phyloP scores from a whole-genome alignment of 2,329 filamentous ascomycete species.

The Plenodomus lindquistii region DNA sequence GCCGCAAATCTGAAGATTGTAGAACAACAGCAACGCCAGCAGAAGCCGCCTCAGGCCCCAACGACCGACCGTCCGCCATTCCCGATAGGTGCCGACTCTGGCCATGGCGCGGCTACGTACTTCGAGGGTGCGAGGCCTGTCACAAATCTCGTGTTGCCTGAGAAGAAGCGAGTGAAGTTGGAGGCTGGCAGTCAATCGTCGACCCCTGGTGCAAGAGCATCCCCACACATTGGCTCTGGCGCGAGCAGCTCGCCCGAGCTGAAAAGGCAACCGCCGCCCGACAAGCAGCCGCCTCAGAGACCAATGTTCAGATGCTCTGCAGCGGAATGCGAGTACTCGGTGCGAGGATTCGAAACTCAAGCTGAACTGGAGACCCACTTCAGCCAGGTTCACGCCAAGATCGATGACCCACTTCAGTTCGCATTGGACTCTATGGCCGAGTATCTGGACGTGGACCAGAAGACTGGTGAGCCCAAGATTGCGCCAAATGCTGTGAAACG shows the following conservation, averaged over 20 bases:
- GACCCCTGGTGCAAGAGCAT: constrained; percentile 47
- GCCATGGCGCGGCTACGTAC: constrained; percentile 61
- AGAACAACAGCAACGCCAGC: constrained; percentile 54
- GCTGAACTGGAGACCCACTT: constrained; percentile 59
- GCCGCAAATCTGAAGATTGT: constrained; percentile 44
- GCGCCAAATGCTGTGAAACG: constrained; percentile 29
- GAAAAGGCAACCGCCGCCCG: constrained; percentile 49
- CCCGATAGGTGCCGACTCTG: constrained; percentile 54
- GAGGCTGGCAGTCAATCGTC: constrained; percentile 47
- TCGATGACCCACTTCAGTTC: constrained; percentile 61
- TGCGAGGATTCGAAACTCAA: constrained; percentile 59
- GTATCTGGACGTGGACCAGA: constrained; percentile 55
- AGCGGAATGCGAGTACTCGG: constrained; percentile 57
- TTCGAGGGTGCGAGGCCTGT: constrained; percentile 56
- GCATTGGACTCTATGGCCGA: constrained; percentile 57
- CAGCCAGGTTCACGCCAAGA: constrained; percentile 56
- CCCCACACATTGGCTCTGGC: constrained; percentile 42
- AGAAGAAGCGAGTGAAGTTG: constrained; percentile 60
- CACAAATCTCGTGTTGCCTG: constrained; percentile 62
- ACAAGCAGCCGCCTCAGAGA: constrained; percentile 49
- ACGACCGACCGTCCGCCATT: constrained; percentile 59
- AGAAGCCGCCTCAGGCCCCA: constrained; percentile 54
- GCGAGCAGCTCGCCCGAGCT: constrained; percentile 51
- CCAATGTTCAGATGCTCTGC: constrained; percentile 58
- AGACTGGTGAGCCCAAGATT: constrained; percentile 43